phyloP scores from a whole-genome alignment of 2,329 filamentous ascomycete species.

The Nigrospora oryzae region DNA sequence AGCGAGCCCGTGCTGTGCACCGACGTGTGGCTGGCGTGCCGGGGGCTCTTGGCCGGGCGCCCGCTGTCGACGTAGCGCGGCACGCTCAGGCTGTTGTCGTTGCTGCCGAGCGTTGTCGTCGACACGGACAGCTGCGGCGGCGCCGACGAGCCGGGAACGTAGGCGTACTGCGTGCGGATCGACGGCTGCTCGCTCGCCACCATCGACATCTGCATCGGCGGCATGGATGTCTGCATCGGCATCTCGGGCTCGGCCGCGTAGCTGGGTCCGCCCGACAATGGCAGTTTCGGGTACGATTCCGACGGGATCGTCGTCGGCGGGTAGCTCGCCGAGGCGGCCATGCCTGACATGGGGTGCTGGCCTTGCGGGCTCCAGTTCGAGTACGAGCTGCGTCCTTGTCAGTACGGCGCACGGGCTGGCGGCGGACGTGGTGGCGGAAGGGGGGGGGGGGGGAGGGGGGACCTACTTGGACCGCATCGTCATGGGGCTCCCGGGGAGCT shows the following conservation, averaged over 20 bases:
- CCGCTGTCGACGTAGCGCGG: conserved; percentile 50
- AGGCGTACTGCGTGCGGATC: conserved; percentile 47
- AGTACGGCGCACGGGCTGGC: conserved; percentile 10
- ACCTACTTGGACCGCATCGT: conserved; percentile 53
- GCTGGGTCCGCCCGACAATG: conserved; percentile 36
- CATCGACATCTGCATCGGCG: conserved; percentile 43
- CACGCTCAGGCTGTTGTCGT: conserved; percentile 40
- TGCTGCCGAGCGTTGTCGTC: conserved; percentile 25
- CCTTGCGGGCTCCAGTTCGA: conserved; percentile 43
- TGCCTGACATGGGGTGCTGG: conserved; percentile 37
- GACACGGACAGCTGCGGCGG: conserved; percentile 40
- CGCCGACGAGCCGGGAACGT: conserved; percentile 40
- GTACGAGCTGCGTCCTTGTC: conserved; percentile 39
- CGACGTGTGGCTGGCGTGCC: conserved; percentile 44
- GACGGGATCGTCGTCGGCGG: conserved; percentile 40
- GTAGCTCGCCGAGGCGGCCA: conserved; percentile 38
- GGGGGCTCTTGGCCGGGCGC: conserved; percentile 47
- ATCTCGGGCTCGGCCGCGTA: conserved; percentile 45
- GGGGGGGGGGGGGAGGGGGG: neutral
- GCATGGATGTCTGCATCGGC: conserved; percentile 43
- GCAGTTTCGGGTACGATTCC: conserved; percentile 45
- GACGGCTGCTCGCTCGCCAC: conserved; percentile 34
- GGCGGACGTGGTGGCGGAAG: neutral
- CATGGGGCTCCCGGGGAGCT: conserved; percentile 44
- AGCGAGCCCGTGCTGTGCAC: conserved; percentile 41